Evolutionary conservation across 2,329 filamentous ascomycete species (phyloP).

Genomic region (Gnomoniopsis smithogilvyi): DNA sequence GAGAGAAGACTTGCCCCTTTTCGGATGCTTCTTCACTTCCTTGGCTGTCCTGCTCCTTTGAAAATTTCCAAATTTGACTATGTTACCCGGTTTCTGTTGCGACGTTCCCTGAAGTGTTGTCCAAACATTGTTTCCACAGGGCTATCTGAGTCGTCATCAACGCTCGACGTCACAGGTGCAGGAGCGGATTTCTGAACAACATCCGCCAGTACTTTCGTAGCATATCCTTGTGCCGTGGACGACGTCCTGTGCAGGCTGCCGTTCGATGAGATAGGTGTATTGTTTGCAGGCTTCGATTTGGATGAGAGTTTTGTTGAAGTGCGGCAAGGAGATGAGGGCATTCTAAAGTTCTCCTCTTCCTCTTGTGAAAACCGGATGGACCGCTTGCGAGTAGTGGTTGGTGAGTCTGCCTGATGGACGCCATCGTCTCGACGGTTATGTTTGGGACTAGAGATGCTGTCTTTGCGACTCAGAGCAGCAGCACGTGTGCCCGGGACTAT

Average conservation of each 20-base stretch:
- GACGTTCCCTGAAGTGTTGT: conserved; percentile 6
- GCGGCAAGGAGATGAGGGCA: neutral
- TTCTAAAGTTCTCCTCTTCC: neutral
- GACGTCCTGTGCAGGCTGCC: neutral
- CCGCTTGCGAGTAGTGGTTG: neutral
- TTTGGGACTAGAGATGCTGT: neutral
- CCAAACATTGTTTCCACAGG: conserved; percentile 12
- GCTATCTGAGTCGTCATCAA: conserved; percentile 7
- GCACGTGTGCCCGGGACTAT: conserved; percentile 24
- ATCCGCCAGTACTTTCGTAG: neutral
- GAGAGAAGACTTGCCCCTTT: neutral
- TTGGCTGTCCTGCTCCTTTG: neutral
- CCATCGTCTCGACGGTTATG: neutral
- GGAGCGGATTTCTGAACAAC: neutral
- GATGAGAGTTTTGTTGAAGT: neutral
- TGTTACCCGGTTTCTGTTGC: neutral
- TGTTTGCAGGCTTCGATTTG: neutral
- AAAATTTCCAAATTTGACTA: neutral
- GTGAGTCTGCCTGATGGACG: neutral
- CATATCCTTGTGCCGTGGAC: neutral
- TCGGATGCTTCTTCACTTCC: neutral
- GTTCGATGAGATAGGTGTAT: neutral
- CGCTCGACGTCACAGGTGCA: neutral
- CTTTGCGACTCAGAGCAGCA: conserved; percentile 20
- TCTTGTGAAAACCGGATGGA: neutral